Base-by-base conservation (phyloP, 2,329 filamentous ascomycete species). In the Colletotrichum theobromicola region DNA sequence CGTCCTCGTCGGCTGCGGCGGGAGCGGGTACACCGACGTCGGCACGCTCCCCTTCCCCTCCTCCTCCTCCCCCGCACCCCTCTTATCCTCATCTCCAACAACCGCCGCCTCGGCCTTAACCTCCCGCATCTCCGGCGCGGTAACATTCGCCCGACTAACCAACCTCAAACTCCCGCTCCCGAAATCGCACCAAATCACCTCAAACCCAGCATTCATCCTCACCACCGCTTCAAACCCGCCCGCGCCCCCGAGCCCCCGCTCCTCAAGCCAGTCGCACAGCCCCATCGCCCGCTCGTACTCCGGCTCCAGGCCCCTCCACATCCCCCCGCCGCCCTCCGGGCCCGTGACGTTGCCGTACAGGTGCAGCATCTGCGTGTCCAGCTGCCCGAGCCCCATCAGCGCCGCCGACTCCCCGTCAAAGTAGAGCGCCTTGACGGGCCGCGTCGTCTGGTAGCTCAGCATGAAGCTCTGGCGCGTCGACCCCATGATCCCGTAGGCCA, bases 401-500 rank as follows among this genome's bases (percentile, higher is more conserved):
- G 86, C 83, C 3, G 87, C 88, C 12, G 84, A 87, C 78, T 87
- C 85, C 63, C 88, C 88, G 78, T 90, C 88, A 71, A 90, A 88
- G 77, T 89, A 89, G 6, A 89, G 79, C 34, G 84, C 84, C 70
- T 82, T 83, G 10, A 86, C 79, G 12, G 82, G 79, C 7, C 83
- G 84, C 21, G 82, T 86, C 2, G 86, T 87, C 76, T 88, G 84
- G 77, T 88, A 90, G 2, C 86, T 88, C 46, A 89, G 81, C 81
- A 89, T 81, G 72, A 85, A 84, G 10, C 85, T 86, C 65, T 85
- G 79, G 37, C 83, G 81, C 28, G 82, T 81, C 1, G 80, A 80
- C 24, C 88, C 87, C 84, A 88, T 88, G 75, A 90, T 89, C 7
- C 85, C 86, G 76, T 89, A 89, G n/a, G 87, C 83, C 88, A 89